A percentile compares a stretch with the other conserved stretches of the same genome.
Conservation (phyloP, 2,329 filamentous ascomycete genomes). For the Trichophyton rubrum region DNA sequence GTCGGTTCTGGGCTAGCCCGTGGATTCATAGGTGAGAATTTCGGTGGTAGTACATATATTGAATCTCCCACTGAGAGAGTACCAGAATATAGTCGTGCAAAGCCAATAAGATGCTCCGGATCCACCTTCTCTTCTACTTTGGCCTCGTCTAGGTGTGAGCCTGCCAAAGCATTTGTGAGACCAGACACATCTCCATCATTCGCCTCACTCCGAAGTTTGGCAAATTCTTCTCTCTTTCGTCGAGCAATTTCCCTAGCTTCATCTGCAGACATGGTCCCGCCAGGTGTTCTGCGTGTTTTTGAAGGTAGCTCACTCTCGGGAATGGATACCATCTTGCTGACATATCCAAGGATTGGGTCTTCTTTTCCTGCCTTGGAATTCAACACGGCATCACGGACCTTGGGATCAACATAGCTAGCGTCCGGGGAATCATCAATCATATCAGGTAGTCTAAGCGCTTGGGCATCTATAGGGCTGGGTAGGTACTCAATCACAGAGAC, state of each 20-base stretch:
- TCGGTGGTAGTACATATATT: conserved; percentile 82
- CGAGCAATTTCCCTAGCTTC: conserved; percentile 80
- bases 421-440: conserved; percentile 72
- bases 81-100: conserved; percentile 86
- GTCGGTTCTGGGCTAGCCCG: conserved; percentile 60
- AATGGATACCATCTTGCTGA: conserved; percentile 96
- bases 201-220: conserved; percentile 57
- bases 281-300: conserved; percentile 54
- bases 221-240: conserved; percentile 79
- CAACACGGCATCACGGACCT: conserved; percentile 67
- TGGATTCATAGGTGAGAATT: conserved; percentile 73
- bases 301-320: conserved; percentile 83
- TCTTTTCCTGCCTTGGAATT: conserved; percentile 58
- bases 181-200: conserved; percentile 39
- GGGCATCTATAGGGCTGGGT: conserved; percentile 68
- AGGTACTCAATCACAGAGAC: conserved; percentile 91
- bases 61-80: conserved; percentile 79
- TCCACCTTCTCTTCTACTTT: conserved; percentile 49
- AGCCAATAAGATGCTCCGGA: conserved; percentile 82
- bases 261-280: conserved; percentile 61
- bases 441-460: conserved; percentile 65
- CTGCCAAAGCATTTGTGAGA: conserved; percentile 49
- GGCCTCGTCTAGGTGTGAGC: conserved; percentile 45
- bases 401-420: conserved; percentile 53
- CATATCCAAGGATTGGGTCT: conserved; percentile 79